Evolutionary conservation across 352 stramenopile species (phyloP), one percentile per base, ranked within the genome.

Genomic region (Pythium volutum): DNA sequence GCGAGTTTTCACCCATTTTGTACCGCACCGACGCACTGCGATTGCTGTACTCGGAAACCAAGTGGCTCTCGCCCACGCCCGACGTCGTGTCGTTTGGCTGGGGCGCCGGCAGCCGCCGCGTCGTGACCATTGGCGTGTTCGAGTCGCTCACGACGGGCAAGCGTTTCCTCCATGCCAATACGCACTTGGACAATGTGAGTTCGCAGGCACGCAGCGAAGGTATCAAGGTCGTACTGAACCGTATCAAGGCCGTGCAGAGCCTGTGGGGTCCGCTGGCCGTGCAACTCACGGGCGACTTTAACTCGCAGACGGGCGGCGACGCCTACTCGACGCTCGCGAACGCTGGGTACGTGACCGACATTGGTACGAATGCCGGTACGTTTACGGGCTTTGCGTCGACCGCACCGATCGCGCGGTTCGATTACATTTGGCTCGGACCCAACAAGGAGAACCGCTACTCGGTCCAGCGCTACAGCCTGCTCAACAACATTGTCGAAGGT

Each of bases 91-190:
- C 56, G 25, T 64, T 51, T 26, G 56, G 56, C 14, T 64, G 56
- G 56, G 45, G 56, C 34, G 56, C 56, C 18, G 56, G 56, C 36
- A 64, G 56, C 56, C 56, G 56, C 29, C 56, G 56, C 22, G 18
- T 64, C 46, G 56, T 64, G 20, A 64, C 56, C 34, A 64, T 64
- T 25, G 56, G 31, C 9, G 56, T 64, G 33, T 64, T 64, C 15
- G 56, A 64, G 16, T 57, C 46, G 26, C 34, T 64, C 14, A 34
- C 56, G 5, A 64, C 56, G 2, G 56, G 56, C 56, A 49, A 48
- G 46, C 56, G 56, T 33, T 64, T 64, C 47, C 39, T 64, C 47
- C 57, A 64, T 27, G 57, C 48, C 57, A 64, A 64, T 47, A 64
- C 57, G 23, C 57, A 64, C 27, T 47, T 64, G 34, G 57, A 64